These are phyloP conservation scores for Exophiala sideris DNA, from an alignment of 2,329 filamentous ascomycete genomes.

Conservation along the genomic window DNA sequence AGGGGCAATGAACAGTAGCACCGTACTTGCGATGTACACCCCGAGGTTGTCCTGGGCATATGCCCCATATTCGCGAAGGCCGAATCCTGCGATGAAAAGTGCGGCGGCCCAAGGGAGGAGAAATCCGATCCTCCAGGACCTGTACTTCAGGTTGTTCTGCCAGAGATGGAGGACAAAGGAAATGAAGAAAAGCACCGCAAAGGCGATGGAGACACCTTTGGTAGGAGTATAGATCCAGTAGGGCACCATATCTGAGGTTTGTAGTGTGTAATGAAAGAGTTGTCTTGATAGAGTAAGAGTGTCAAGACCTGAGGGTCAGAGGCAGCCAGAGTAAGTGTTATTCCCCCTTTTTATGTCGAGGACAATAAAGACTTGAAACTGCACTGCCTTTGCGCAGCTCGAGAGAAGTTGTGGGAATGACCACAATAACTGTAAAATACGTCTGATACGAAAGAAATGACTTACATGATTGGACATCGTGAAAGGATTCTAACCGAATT, in stretches of 20 bases:
- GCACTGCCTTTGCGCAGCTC: too few species aligned
- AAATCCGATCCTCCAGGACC: slow-evolving; percentile 42
- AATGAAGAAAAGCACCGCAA: slow-evolving; percentile 39
- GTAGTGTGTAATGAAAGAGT: too few species aligned
- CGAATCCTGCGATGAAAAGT: slow-evolving; percentile 40
- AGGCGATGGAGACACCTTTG: slow-evolving; percentile 41
- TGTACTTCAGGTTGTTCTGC: slow-evolving; percentile 39
- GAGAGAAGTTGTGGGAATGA: too few species aligned
- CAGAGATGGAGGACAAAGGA: slow-evolving; percentile 39
- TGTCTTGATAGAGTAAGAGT: too few species aligned
- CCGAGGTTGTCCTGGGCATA: slow-evolving; percentile 36
- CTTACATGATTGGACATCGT: too few species aligned
- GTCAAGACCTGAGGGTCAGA: too few species aligned
- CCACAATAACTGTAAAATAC: too few species aligned
- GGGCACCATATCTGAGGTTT: slow-evolving; percentile 1
- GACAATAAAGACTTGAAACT: too few species aligned
- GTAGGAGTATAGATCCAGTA: slow-evolving; percentile 42
- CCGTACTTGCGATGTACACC: slow-evolving; percentile 39
- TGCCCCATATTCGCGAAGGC: slow-evolving; percentile 36
- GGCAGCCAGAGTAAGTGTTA: too few species aligned
- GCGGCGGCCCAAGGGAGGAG: slow-evolving; percentile 41
- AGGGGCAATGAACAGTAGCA: slow-evolving; percentile 40
- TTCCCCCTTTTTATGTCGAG: too few species aligned
- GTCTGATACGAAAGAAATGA: too few species aligned
- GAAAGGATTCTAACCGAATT: too few species aligned